These are phyloP conservation scores for Phytophthora ramorum DNA, from an alignment of 352 stramenopile genomes.

Conservation along the genomic window DNA sequence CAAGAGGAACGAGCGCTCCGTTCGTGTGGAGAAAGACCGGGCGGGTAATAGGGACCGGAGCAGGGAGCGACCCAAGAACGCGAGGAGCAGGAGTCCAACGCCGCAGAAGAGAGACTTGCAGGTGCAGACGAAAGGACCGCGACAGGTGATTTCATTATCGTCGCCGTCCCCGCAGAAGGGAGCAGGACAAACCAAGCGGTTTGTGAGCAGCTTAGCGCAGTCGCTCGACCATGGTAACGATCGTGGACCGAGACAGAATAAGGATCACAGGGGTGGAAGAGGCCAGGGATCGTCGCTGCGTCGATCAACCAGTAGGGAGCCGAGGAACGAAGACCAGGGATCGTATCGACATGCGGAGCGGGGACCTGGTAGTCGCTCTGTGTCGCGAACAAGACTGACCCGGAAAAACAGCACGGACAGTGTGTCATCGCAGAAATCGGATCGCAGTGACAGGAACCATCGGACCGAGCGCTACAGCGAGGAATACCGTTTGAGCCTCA, in stretches of 20 bases:
- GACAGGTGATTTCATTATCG: constrained; percentile 43
- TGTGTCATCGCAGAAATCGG: constrained; percentile 57
- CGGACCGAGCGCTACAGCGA: constrained; percentile 43
- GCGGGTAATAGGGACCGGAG: constrained; percentile 1
- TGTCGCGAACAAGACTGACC: constrained; percentile 35
- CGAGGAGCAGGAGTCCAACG: constrained; percentile 3
- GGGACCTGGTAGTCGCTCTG: constrained; percentile 28
- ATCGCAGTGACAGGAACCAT: constrained; percentile 43
- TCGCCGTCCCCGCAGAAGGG: constrained; percentile 41
- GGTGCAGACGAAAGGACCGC: constrained; percentile 32
- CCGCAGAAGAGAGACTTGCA: constrained; percentile 32
- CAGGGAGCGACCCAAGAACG: constrained; percentile 17
- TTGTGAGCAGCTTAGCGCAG: constrained; percentile 48
- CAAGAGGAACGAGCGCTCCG: constrained; percentile 30
- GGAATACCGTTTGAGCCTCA: constrained; percentile 29
- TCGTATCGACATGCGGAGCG: constrained; percentile 35
- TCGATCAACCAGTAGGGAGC: constrained; percentile 30
- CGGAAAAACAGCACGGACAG: constrained; percentile 69
- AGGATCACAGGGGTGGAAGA: constrained; percentile 16
- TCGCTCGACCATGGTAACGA: constrained; percentile 39
- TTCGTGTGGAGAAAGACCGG: constrained; percentile 22
- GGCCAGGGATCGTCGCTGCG: constrained; percentile 25
- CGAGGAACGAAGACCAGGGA: constrained; percentile 18
- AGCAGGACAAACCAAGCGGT: constrained; percentile 28
- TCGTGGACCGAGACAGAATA: constrained; percentile 15